Evolutionary conservation across 225 moss, liverwort and hornwort species (phyloP), one percentile per base, ranked within the genome.

Genomic region (Marchantia paleacea): DNA sequence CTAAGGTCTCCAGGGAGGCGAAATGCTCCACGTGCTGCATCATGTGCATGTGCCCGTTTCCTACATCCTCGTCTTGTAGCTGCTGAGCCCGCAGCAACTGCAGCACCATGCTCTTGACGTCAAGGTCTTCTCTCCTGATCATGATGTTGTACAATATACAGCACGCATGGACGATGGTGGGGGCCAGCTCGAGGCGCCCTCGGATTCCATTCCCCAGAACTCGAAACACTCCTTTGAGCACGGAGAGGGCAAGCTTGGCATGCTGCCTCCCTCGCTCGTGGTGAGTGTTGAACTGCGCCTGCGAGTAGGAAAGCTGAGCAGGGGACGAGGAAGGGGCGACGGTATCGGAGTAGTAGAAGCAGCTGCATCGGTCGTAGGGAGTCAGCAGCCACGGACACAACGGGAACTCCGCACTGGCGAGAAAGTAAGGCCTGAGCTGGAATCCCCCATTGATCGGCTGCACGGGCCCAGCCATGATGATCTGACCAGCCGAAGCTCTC

Each of bases 91-190:
- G 39, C 5, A 39, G 5, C 39, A 39, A 5, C 39, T 39, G 3
- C 3, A 39, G 39, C 39, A 39, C 39, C 39, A 39, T 39, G 39
- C 39, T 39, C 39, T 39, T 39, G 3, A 80, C 80, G 20, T 80
- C 80, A 10, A 73, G 24, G 50, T 80, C 80, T 51, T 73, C 58
- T 19, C 80, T 80, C 18, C 73, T 31, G 14, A 80, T 63, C 25
- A 80, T 72, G 48, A 72, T 73, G 31, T 80, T 80, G 51, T 80
- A 31, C 20, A 80, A 60, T 60, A 80, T 31, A 60, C 72, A 80
- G 29, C 80, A 80, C 24, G 73, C 73, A 47, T 80, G 72, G 62
- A 80, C 80, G 25, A 72, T 80, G 1, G 61, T 72, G 13, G 73
- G 80, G 55, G 72, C 80, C 7, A 80, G 73, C 28, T 80, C 73